Percentiles rank a stretch among this genome's conserved stretches.
phyloP scores from a whole-genome alignment of 2,329 filamentous ascomycete species.

The Chalara sp. region DNA sequence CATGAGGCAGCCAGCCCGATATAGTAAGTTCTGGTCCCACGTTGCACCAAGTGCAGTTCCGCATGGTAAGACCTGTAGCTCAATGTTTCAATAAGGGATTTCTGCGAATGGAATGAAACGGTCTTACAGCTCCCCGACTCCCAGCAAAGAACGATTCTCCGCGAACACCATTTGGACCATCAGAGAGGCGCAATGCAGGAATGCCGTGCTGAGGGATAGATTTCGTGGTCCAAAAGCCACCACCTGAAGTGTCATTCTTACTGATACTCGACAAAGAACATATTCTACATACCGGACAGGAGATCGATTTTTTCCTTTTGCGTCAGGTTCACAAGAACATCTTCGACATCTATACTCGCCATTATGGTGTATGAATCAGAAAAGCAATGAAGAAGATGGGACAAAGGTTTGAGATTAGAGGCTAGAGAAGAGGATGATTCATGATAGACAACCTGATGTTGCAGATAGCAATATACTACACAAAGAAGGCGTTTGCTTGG shows the following conservation, averaged over 20 bases:
- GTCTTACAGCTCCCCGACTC: constrained; percentile 35
- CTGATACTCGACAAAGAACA: neutral
- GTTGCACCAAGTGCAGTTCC: constrained; percentile 50
- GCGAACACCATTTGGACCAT: constrained; percentile 29
- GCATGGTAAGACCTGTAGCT: constrained; percentile 32
- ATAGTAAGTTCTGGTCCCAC: constrained; percentile 59
- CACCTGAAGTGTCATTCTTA: constrained; percentile 12
- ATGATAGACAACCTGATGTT: no score
- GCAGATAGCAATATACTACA: no score
- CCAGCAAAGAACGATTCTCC: constrained; percentile 27
- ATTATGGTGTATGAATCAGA: constrained; percentile 24
- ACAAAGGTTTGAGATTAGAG: no score
- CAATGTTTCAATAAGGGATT: no score
- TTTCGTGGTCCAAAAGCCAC: constrained; percentile 28
- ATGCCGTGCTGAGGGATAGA: constrained; percentile 24
- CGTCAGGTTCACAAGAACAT: constrained; percentile 46
- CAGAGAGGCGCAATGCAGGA: constrained; percentile 27
- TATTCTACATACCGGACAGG: constrained; percentile 34
- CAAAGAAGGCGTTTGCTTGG: no score
- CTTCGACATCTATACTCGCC: constrained; percentile 41
- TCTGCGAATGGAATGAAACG: constrained; percentile 26
- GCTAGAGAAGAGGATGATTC: no score
- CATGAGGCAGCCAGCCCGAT: constrained; percentile 57
- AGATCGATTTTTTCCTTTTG: constrained; percentile 46
- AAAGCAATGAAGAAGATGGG: no score